phyloP scores from a whole-genome alignment of 495 filamentous ascomycete genomes.

The Chaetomium tenue region DNA sequence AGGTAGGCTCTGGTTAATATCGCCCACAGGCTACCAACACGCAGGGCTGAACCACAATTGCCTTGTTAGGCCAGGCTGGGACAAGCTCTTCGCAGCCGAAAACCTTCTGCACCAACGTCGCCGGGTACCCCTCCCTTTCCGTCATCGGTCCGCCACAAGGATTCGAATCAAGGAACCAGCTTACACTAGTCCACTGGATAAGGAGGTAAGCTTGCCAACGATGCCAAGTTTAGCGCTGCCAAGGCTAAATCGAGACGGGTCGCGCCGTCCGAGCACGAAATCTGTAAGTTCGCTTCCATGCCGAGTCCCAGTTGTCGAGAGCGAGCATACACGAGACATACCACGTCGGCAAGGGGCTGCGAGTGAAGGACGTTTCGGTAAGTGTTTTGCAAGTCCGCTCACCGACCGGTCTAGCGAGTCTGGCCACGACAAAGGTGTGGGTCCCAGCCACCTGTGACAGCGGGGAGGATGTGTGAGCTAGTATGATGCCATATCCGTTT shows the following conservation, averaged over 20 bases:
- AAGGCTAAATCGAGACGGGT: not conserved
- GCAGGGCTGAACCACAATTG: conserved; percentile 3
- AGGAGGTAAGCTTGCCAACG: not conserved
- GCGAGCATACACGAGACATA: no score
- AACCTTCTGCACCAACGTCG: not conserved
- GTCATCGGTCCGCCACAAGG: conserved; percentile 7
- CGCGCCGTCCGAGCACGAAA: not conserved
- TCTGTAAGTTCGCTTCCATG: not conserved
- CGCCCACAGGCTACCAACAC: not conserved
- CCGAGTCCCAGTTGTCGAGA: not conserved
- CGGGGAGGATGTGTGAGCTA: no score
- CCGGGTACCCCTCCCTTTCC: conserved; percentile 10
- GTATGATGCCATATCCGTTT: no score
- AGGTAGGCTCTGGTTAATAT: not conserved
- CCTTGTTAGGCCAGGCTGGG: not conserved
- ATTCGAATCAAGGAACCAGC: not conserved
- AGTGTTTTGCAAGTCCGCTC: no score
- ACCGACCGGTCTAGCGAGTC: no score
- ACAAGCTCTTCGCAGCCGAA: not conserved
- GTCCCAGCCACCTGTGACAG: no score
- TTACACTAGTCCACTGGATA: no score
- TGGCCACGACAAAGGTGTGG: no score
- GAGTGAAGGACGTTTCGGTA: no score
- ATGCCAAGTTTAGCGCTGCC: not conserved
- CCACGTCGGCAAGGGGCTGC: no score